Conservation (phyloP, 331 rosid genomes). For the Acacia concinna region DNA sequence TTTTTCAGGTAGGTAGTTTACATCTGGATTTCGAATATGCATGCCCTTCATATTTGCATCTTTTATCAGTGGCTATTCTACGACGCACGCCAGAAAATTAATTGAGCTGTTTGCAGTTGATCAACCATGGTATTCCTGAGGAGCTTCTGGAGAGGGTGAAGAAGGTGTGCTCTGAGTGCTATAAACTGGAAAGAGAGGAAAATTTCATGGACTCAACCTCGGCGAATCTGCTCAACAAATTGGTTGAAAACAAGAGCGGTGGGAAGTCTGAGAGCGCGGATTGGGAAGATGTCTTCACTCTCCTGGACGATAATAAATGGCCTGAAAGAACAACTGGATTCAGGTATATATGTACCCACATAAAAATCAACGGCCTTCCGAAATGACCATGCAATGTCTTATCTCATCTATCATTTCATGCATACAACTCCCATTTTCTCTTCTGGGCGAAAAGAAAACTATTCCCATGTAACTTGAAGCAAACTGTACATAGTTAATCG, state of each 20-base stretch:
- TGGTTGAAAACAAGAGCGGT: constrained; percentile 45
- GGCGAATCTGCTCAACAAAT: constrained; percentile 51
- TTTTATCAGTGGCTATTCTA: background rate
- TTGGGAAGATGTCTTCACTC: constrained; percentile 95
- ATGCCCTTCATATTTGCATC: background rate
- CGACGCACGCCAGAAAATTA: constrained; percentile 15
- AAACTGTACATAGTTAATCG: background rate
- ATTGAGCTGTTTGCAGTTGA: constrained; percentile 51
- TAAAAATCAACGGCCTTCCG: constrained; percentile 4
- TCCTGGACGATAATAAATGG: constrained; percentile 76
- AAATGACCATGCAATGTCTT: background rate
- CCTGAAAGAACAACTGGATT: constrained; percentile 70
- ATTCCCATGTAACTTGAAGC: background rate
- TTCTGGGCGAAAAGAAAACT: background rate
- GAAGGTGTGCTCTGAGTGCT: constrained; percentile 66
- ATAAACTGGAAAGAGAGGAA: constrained; percentile 77
- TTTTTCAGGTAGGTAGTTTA: constrained; percentile 71
- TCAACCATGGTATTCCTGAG: constrained; percentile 90
- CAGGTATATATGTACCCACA: constrained; percentile 47
- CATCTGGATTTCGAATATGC: constrained; percentile 3
- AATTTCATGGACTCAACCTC: constrained; percentile 62
- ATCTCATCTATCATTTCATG: constrained; percentile 18
- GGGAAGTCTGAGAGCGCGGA: constrained; percentile 66
- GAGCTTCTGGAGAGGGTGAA: constrained; percentile 92
- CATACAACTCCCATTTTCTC: background rate